phyloP scores from a whole-genome alignment of 176 grass and related monocot species.

The Oryza australiensis region DNA sequence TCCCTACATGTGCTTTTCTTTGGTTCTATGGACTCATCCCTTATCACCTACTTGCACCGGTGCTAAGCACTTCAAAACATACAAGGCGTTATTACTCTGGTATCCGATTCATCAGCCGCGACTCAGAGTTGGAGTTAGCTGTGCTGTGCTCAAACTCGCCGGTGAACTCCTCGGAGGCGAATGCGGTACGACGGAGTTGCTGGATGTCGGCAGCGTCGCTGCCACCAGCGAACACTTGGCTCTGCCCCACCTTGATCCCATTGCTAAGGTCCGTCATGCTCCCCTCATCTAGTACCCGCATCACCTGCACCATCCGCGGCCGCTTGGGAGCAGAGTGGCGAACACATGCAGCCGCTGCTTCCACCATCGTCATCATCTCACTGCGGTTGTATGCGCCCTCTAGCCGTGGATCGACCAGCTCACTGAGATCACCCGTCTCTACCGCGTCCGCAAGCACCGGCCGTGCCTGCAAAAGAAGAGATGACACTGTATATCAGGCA shows the following conservation, averaged over 20 bases:
- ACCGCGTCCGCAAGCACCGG: constrained; percentile 50
- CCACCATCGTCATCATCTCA: constrained; percentile 75
- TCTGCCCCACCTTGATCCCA: constrained; percentile 67
- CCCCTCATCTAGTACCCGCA: constrained; percentile 60
- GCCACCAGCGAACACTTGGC: constrained; percentile 23
- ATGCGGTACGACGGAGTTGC: constrained; percentile 60
- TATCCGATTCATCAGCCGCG: constrained; percentile 2
- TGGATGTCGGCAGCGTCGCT: constrained; percentile 45
- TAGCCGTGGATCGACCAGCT: constrained; percentile 55
- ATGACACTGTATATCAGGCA: too few species aligned
- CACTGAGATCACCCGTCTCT: constrained; percentile 50
- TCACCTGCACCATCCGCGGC: constrained; percentile 77
- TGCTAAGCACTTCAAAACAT: background rate
- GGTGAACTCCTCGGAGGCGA: constrained; percentile 57
- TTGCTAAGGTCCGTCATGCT: constrained; percentile 67
- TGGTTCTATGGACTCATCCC: background rate
- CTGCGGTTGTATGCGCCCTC: constrained; percentile 42
- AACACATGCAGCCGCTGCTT: constrained; percentile 69
- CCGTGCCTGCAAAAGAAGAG: constrained; percentile 42
- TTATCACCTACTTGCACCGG: background rate
- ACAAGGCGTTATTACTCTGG: background rate
- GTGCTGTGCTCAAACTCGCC: constrained; percentile 33
- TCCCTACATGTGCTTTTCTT: background rate
- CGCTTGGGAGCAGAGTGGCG: constrained; percentile 75
- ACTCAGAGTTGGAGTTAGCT: background rate